Base-by-base conservation (phyloP, 2,329 filamentous ascomycete species). In the Colletotrichum sp. region DNA sequence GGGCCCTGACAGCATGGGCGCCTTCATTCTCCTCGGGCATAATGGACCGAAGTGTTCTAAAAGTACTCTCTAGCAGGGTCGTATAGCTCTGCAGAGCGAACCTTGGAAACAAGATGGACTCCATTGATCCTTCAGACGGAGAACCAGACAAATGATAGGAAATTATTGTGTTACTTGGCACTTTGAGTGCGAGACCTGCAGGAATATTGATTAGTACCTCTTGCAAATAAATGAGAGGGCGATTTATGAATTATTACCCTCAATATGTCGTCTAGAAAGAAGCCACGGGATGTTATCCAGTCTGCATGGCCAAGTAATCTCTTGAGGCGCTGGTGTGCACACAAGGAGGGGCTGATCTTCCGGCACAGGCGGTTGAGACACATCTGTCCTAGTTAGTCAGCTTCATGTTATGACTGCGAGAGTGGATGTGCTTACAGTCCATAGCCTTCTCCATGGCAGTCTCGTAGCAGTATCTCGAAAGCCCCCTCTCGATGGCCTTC, bases 341-440 rank as follows among this genome's bases (percentile, higher is more conserved):
- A 48, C n/a, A 13, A 48, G 43, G 0, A 48, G 18, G 0, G 43
- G 6, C 6, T 48, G 43, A 13, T 48, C 43, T 13, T 48, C 6
- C 6, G 43, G 43, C n/a, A 21, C 2, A 0, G n/a, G 6, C 9
- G 43, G 43, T 4, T 21, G 0, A 0, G n/a, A 3, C 1, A 21
- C 43, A 4, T 48, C 43, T 48, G 2, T 13, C 3, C 10, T n/a
- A n/a, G n/a, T n/a, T 12, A 13, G 6, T 48, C 1, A 48, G n/a
- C 6, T 12, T 48, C 0, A 21, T 7, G n/a, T 5, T n/a, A 1
- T n/a, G 18, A 48, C 5, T 7, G 9, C 4, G 5, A 48, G 5
- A 0, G 3, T n/a, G 9, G 18, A 2, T 12, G 4, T 12, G n/a
- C 64, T 39, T 26, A 72, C 71, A 4, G 8, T 4, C 7, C 3